Base-by-base conservation (phyloP, 1,139 yeast genomes). In the Neolecta irregularis region DNA sequence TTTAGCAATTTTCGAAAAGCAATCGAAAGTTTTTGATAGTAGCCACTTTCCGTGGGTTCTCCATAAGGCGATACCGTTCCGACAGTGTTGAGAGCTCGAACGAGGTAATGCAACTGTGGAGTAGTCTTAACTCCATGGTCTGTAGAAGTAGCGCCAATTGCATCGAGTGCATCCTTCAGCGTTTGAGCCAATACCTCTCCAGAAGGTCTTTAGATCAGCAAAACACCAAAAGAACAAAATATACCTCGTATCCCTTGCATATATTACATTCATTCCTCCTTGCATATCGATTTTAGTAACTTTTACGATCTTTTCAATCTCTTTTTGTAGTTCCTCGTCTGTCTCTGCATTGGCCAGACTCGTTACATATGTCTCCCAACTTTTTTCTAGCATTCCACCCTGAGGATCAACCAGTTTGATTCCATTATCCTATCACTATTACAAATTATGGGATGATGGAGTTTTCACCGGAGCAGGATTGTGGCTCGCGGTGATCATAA, bases 401-500 rank as follows among this genome's bases (percentile, higher is more conserved):
- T 50, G 59, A 1, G 98, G 96, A 48, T 88, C 98, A 26, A 85
- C 83, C 17, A 88, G 65, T 58, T 88, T 88, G 40, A 88, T 93
- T n/a, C 98, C 98, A 48, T 88, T 88, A 51, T 88, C 98, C 35
- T 64, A n/a, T n/a, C n/a, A n/a, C n/a, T n/a, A n/a, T n/a, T n/a
- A n/a, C n/a, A n/a, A n/a, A n/a, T n/a, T n/a, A n/a, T n/a, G n/a
- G n/a, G n/a, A n/a, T n/a, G n/a, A n/a, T n/a, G n/a, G n/a, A n/a
- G n/a, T n/a, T n/a, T n/a, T n/a, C n/a, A n/a, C n/a, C n/a, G n/a
- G 65, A 0, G 96, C 93, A 0, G 96, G 96, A 49, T 88, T 88
- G 55, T 88, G 98, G 1, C 94, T 80, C 0, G 98, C 98, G 2
- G 98, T 91, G 48, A 91, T 74, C 96, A 91, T 88, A 7, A 83